These are phyloP conservation scores for Lentinula novae-zelandiae DNA, from an alignment of 1,284 basidiomycete species.

Conservation along the genomic window DNA sequence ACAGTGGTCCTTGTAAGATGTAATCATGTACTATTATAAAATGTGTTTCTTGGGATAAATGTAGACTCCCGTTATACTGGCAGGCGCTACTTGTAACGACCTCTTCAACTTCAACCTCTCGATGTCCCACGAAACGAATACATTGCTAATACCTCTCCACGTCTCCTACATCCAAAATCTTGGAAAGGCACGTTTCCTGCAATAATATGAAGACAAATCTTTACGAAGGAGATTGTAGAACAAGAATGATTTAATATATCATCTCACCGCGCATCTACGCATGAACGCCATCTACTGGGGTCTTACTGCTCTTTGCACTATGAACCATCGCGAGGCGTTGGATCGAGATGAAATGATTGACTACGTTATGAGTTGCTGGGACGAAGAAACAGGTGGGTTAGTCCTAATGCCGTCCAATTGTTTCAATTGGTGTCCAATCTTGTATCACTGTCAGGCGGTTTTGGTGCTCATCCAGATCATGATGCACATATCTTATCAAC, in stretches of 20 bases:
- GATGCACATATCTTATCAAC: slow-evolving; percentile 90
- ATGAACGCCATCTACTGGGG: slow-evolving; percentile 99
- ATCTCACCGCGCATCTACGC: slow-evolving; percentile 90
- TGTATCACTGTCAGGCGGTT: slow-evolving; percentile 61
- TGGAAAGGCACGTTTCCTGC: slow-evolving; percentile 45
- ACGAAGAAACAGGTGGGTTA: slow-evolving; percentile 72
- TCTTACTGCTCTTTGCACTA: slow-evolving; percentile 79
- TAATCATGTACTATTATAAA: neutral
- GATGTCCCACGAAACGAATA: neutral
- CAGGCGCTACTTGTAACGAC: neutral
- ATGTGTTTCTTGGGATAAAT: neutral
- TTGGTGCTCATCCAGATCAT: slow-evolving; percentile 90
- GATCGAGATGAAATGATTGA: slow-evolving; percentile 81
- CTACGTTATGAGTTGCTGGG: slow-evolving; percentile 94
- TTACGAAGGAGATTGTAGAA: slow-evolving; percentile 42
- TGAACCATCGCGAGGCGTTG: slow-evolving; percentile 77
- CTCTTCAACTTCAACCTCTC: neutral
- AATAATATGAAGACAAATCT: neutral
- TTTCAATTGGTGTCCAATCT: no score
- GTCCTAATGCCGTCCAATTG: slow-evolving; percentile 8
- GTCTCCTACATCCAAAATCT: slow-evolving; percentile 74
- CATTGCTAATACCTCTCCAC: slow-evolving; percentile 47
- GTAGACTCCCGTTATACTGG: neutral
- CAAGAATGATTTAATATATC: slow-evolving; percentile 87
- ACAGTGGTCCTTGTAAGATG: neutral